Evolutionary conservation across 2,329 filamentous ascomycete genomes (phyloP).

Genomic region (Fusarium sp.): DNA sequence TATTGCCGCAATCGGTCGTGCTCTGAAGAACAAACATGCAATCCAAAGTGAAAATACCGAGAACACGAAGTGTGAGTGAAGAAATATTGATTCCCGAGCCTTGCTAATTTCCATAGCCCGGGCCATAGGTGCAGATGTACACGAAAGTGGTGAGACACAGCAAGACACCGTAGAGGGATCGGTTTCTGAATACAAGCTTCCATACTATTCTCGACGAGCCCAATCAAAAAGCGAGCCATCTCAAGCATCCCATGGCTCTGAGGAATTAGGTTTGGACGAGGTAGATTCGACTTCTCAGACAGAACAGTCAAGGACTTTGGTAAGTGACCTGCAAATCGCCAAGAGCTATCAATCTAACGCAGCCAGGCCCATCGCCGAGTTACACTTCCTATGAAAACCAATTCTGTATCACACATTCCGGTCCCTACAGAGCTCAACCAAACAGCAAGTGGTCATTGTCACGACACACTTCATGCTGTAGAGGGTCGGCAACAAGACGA

Average conservation of each 20-base stretch:
- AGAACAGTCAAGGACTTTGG: constrained; percentile 29
- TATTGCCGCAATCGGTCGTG: constrained; percentile 38
- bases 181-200: constrained; percentile 49
- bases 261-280: constrained; percentile 30
- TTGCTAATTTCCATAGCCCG: constrained; percentile 37
- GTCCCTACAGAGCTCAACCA: constrained; percentile 38
- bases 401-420: constrained; percentile 45
- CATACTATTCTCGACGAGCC: constrained; percentile 59
- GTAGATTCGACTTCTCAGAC: not conserved
- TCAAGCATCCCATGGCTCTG: constrained; percentile 43
- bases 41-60: not conserved
- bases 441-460: not conserved
- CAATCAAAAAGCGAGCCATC: constrained; percentile 64
- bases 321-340: not conserved
- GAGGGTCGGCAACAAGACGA: not conserved
- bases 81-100: not conserved
- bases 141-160: constrained; percentile 31
- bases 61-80: constrained; percentile 34
- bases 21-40: constrained; percentile 32
- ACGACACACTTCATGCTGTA: not conserved
- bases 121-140: constrained; percentile 36
- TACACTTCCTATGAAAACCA: constrained; percentile 43
- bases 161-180: constrained; percentile 36
- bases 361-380: constrained; percentile 45
- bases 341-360: constrained; percentile 19